Evolutionary conservation across 345 rosid genomes (phyloP).

Genomic region (Psidium friedrichsthalianum): DNA sequence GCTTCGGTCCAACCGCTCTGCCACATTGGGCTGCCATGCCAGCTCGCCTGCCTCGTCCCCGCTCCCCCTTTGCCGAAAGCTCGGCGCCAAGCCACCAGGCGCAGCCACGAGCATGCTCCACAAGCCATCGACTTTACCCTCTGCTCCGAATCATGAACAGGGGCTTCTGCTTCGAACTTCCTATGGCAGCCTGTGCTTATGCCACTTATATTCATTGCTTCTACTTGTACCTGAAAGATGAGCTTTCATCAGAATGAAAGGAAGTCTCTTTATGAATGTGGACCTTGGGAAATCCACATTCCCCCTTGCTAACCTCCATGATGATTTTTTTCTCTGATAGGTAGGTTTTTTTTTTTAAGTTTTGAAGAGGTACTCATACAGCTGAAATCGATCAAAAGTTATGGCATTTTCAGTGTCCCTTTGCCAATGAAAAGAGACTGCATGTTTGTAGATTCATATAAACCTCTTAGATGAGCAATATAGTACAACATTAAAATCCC

Average conservation of each 20-base stretch:
- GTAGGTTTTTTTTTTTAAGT: too few relatives aligned
- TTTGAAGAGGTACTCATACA: too few relatives aligned
- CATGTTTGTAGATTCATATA: too few relatives aligned
- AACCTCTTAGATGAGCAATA: too few relatives aligned
- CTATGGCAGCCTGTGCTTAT: neutral
- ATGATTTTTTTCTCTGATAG: too few relatives aligned
- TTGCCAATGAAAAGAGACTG: too few relatives aligned
- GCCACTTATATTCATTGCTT: neutral
- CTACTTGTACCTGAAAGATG: neutral
- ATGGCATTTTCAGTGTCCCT: too few relatives aligned
- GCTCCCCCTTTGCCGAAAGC: neutral
- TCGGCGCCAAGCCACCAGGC: neutral
- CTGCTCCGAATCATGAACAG: neutral
- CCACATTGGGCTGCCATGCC: neutral
- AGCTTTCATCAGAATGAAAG: neutral
- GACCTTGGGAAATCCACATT: neutral
- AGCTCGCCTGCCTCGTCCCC: neutral
- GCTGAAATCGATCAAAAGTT: too few relatives aligned
- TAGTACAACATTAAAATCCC: too few relatives aligned
- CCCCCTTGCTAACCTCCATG: neutral
- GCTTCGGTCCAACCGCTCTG: neutral
- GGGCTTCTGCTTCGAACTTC: neutral
- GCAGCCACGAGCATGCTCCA: neutral
- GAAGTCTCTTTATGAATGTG: neutral
- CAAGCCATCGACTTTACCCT: neutral